These are phyloP conservation scores for Nigrospora oryzae DNA, from an alignment of 2,329 filamentous ascomycete species.

Conservation along the genomic window DNA sequence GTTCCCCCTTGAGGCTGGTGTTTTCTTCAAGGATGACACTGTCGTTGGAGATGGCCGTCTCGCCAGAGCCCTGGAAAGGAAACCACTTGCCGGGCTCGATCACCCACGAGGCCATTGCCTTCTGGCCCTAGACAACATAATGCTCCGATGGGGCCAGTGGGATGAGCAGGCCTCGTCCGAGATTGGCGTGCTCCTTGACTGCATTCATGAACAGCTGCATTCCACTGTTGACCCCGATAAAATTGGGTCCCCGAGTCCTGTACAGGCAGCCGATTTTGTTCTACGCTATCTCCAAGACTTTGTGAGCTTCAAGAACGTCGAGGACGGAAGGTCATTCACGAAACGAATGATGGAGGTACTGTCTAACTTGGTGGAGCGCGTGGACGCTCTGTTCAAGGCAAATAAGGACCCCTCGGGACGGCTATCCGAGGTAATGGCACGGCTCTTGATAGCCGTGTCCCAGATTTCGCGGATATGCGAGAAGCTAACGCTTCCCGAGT, in stretches of 20 bases:
- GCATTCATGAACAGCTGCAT: slow-evolving; percentile 36
- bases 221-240: slow-evolving; percentile 17
- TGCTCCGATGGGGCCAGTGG: slow-evolving; percentile 48
- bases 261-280: slow-evolving; percentile 33
- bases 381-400: slow-evolving; percentile 15
- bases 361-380: slow-evolving; percentile 27
- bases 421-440: slow-evolving; percentile 26
- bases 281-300: slow-evolving; percentile 37
- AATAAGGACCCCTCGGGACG: slow-evolving; percentile 14
- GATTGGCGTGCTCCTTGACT: slow-evolving; percentile 53
- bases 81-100: slow-evolving; percentile 18
- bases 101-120: slow-evolving; percentile 23
- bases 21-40: slow-evolving; percentile 53
- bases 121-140: slow-evolving; percentile 38
- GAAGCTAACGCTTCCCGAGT: slow-evolving; percentile 21
- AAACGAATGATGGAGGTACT: slow-evolving; percentile 34
- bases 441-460: slow-evolving; percentile 26
- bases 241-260: slow-evolving; percentile 8
- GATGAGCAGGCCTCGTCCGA: slow-evolving; percentile 51
- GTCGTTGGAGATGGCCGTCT: slow-evolving; percentile 48
- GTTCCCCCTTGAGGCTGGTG: slow-evolving; percentile 45
- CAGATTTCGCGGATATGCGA: slow-evolving; percentile 35
- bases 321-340: slow-evolving; percentile 30
- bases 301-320: slow-evolving; percentile 27
- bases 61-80: slow-evolving; percentile 24